phyloP scores from a whole-genome alignment of 1,139 yeast genomes.

The Geotrichum macrosporum region DNA sequence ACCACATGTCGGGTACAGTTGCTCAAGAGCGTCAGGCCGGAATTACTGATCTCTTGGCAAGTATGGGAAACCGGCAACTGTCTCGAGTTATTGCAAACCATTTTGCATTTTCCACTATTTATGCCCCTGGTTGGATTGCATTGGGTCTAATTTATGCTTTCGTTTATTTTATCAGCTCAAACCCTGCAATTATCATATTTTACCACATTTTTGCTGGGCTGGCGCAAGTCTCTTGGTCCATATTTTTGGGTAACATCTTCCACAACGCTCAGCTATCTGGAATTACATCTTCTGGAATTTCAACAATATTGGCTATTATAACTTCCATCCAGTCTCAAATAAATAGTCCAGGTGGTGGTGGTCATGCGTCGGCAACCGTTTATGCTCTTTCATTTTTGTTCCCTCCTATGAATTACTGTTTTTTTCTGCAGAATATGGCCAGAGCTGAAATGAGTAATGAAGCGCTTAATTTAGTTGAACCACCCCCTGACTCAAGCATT shows the following conservation, averaged over 20 bases:
- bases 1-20: conserved; percentile 37
- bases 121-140: conserved; percentile 37
- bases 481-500: conserved; percentile 32
- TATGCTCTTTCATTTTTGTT: conserved; percentile 36
- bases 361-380: conserved; percentile 30
- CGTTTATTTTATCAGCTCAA: conserved; percentile 31
- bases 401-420: conserved; percentile 39
- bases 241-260: conserved; percentile 36
- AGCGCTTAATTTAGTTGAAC: conserved; percentile 30
- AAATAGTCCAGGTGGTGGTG: conserved; percentile 28
- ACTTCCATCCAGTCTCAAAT: conserved; percentile 35
- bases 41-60: conserved; percentile 33
- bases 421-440: conserved; percentile 33
- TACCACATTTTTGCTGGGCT: conserved; percentile 38
- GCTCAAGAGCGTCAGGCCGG: conserved; percentile 38
- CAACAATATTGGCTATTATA: conserved; percentile 36
- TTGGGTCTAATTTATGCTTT: conserved; percentile 31
- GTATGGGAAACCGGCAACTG: conserved; percentile 35
- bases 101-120: conserved; percentile 33
- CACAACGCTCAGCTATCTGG: conserved; percentile 38
- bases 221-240: conserved; percentile 35
- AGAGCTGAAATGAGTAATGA: conserved; percentile 30
- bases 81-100: conserved; percentile 33
- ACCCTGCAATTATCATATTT: conserved; percentile 33
- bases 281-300: conserved; percentile 36